Percentiles rank a stretch among this genome's conserved stretches.
These are phyloP conservation scores for Lactarius akahatsu DNA, from an alignment of 768 basidiomycete genomes.

Conservation along the genomic window DNA sequence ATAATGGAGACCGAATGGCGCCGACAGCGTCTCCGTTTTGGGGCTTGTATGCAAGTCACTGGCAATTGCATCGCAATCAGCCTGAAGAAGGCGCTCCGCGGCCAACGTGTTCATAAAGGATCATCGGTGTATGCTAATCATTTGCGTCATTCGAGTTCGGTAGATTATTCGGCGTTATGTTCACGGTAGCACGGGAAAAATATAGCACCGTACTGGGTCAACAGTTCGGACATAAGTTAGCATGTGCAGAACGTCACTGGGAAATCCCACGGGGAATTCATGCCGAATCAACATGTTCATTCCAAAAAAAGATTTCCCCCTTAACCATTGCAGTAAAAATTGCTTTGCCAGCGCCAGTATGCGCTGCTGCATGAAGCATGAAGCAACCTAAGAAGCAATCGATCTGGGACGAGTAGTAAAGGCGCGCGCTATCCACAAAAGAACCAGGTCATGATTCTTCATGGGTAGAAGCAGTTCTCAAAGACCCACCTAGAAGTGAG, in stretches of 20 bases:
- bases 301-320: background rate
- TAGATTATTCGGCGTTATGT: background rate
- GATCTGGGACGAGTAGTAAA: background rate
- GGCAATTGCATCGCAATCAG: background rate
- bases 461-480: background rate
- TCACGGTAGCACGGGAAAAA: background rate
- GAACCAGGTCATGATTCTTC: too few species aligned
- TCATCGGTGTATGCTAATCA: background rate
- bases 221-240: background rate
- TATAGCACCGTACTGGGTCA: background rate
- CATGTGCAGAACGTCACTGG: background rate
- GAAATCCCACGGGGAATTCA: background rate
- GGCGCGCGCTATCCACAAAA: background rate
- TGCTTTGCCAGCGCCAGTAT: background rate
- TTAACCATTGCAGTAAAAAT: background rate
- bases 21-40: too few species aligned
- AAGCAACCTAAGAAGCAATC: background rate
- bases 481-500: background rate
- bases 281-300: background rate
- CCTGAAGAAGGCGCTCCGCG: background rate
- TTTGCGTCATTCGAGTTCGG: background rate
- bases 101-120: background rate
- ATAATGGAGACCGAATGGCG: background rate
- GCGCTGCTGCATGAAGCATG: background rate
- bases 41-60: background rate